Percentiles rank a stretch among this genome's conserved stretches.
These are phyloP conservation scores for Leccinum subtestaceum DNA, from an alignment of 768 basidiomycete genomes.

Conservation along the genomic window DNA sequence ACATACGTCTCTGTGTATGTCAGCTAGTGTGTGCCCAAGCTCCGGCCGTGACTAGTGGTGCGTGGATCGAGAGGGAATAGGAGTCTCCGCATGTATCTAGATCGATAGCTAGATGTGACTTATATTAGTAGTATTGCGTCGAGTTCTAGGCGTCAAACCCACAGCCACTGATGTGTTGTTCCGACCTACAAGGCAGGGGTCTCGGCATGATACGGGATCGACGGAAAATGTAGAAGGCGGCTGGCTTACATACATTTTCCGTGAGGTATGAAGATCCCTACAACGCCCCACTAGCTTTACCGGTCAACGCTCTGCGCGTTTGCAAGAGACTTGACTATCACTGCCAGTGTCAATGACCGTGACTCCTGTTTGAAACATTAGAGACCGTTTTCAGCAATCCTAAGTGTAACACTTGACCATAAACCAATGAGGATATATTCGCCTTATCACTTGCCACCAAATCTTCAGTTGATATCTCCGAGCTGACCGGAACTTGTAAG, in stretches of 20 bases:
- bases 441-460: background rate
- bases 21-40: background rate
- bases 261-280: background rate
- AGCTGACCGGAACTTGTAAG: background rate
- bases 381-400: background rate
- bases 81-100: background rate
- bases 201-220: background rate
- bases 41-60: background rate
- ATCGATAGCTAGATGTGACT: background rate
- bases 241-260: background rate
- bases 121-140: background rate
- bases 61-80: background rate
- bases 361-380: background rate
- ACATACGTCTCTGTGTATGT: background rate
- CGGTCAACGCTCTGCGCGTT: background rate
- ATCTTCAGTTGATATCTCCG: background rate
- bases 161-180: background rate
- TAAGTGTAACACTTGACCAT: background rate
- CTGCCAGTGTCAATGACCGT: background rate
- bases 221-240: background rate
- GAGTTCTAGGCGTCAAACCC: background rate
- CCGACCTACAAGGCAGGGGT: background rate
- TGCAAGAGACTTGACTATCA: background rate
- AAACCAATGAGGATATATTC: background rate
- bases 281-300: background rate